Evolutionary conservation across 2,329 filamentous ascomycete species (phyloP).

Genomic region (Diaporthe aspalathi): DNA sequence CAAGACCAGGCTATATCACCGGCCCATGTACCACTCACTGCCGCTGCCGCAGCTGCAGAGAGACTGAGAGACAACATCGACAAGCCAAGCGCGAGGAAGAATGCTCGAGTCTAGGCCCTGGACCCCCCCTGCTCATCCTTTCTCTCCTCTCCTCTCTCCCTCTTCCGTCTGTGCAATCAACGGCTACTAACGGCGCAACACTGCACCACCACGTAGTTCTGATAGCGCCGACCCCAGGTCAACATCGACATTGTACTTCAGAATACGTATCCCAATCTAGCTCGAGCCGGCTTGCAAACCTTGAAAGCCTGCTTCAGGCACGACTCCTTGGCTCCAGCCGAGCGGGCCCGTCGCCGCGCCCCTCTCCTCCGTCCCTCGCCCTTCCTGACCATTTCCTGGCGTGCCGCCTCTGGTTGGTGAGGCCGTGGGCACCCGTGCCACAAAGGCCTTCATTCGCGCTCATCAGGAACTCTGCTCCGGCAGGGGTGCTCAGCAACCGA

Average conservation of each 20-base stretch:
- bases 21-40: background rate
- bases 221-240: background rate
- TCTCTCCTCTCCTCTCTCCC: background rate
- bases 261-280: conserved; percentile 17
- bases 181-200: background rate
- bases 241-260: too few relatives aligned
- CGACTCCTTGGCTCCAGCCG: conserved; percentile 28
- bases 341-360: conserved; percentile 4
- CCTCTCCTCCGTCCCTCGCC: background rate
- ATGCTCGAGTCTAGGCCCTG: conserved; percentile 25
- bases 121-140: conserved; percentile 5
- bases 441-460: conserved; percentile 11
- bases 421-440: background rate
- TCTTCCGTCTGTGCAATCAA: too few relatives aligned
- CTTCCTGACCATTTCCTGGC: background rate
- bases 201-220: background rate
- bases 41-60: conserved; percentile 5
- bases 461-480: conserved; percentile 23
- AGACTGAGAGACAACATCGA: conserved; percentile 17
- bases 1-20: background rate
- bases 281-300: conserved; percentile 16
- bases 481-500: background rate
- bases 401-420: conserved; percentile 16
- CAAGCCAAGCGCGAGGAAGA: conserved; percentile 14
- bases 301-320: conserved; percentile 32